Evolutionary conservation across 1,284 basidiomycete species (phyloP).

Genomic region (Cerrena zonata): DNA sequence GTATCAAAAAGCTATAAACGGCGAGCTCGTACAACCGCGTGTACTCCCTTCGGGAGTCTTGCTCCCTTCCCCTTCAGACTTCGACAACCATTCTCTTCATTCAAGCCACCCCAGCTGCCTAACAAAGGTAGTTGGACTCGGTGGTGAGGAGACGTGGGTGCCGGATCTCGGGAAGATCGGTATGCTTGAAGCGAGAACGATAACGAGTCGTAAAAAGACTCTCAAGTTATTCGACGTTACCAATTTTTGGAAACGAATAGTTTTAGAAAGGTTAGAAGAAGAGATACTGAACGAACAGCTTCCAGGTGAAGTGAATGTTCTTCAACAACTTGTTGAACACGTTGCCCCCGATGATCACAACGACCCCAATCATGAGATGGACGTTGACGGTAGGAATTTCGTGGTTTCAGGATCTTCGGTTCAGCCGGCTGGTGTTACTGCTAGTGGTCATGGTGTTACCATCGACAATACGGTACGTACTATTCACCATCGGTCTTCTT

Average conservation of each 20-base stretch:
- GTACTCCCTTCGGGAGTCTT: background rate
- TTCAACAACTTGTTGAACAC: no score
- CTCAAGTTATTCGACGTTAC: background rate
- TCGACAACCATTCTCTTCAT: background rate
- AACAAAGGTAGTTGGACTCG: background rate
- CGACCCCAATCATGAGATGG: no score
- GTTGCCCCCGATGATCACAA: no score
- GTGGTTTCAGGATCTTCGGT: no score
- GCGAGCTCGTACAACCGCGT: background rate
- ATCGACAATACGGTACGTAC: no score
- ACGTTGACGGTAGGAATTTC: no score
- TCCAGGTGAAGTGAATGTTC: background rate
- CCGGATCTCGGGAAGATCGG: background rate
- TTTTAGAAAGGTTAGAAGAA: no score
- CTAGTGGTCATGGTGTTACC: no score
- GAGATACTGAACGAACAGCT: background rate
- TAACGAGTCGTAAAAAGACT: background rate
- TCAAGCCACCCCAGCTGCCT: no score
- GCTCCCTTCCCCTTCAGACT: background rate
- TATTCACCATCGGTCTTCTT: no score
- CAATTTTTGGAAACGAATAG: background rate
- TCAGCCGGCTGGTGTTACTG: no score
- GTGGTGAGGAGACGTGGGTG: background rate
- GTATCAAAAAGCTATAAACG: background rate
- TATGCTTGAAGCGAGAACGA: background rate